These are phyloP conservation scores for Lanmaoa rubissima DNA, from an alignment of 768 basidiomycete genomes.

Conservation along the genomic window DNA sequence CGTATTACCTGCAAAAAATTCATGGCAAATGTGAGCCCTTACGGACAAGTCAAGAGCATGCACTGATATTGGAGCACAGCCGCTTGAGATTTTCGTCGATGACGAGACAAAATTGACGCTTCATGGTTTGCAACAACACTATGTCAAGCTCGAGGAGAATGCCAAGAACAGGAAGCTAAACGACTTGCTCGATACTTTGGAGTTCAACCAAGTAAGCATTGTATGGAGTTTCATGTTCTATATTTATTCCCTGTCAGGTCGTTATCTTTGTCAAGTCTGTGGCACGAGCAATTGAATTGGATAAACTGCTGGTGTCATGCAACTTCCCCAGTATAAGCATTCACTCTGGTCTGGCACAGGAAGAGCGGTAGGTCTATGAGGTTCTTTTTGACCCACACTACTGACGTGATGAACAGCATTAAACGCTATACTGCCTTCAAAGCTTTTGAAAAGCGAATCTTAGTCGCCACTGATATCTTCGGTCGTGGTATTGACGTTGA, in stretches of 20 bases:
- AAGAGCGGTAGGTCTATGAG: slow-evolving; percentile 75
- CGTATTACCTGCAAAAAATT: slow-evolving; percentile 99
- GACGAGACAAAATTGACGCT: slow-evolving; percentile 98
- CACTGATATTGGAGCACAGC: slow-evolving; percentile 47
- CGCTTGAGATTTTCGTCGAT: slow-evolving; percentile 98
- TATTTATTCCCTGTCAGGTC: slow-evolving; percentile 53
- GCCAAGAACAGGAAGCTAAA: slow-evolving; percentile 97
- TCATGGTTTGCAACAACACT: slow-evolving; percentile 98
- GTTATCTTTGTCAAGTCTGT: slow-evolving; percentile 99
- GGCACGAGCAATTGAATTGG: slow-evolving; percentile 92
- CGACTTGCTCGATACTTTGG: slow-evolving; percentile 89
- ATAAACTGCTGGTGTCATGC: slow-evolving; percentile 93
- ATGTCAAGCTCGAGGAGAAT: slow-evolving; percentile 92
- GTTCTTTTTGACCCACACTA: background rate
- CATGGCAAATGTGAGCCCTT: slow-evolving; percentile 87
- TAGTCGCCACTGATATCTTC: slow-evolving; percentile 98
- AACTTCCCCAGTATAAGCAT: slow-evolving; percentile 99
- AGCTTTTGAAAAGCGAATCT: slow-evolving; percentile 97
- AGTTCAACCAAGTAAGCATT: slow-evolving; percentile 88
- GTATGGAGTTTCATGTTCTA: background rate
- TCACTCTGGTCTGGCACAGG: slow-evolving; percentile 91
- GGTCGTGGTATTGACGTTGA: slow-evolving; percentile 99
- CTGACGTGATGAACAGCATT: slow-evolving; percentile 54
- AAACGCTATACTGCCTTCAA: slow-evolving; percentile 97
- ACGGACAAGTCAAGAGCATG: background rate